Percentiles rank a stretch among this genome's conserved stretches.
Evolutionary conservation across 352 stramenopile genomes (phyloP).

Genomic region (Pythium angustatum): DNA sequence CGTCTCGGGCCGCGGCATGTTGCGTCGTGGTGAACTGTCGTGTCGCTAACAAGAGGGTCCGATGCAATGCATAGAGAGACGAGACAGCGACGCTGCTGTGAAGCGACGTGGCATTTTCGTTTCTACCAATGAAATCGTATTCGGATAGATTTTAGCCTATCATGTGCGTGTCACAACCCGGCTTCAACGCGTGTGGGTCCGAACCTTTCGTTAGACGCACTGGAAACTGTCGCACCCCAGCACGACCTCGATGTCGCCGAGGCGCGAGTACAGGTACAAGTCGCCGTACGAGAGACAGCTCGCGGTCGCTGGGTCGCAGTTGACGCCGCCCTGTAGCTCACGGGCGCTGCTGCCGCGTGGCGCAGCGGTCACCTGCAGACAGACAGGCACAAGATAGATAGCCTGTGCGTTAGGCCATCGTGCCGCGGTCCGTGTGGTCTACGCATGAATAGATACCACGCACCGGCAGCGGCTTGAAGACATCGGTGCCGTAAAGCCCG

Average conservation of each 20-base stretch:
- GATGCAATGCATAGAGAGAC: too few species aligned
- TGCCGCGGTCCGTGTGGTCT: too few species aligned
- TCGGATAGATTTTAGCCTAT: too few species aligned
- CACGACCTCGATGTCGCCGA: conserved; percentile 69
- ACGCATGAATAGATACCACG: not conserved
- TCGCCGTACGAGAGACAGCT: conserved; percentile 70
- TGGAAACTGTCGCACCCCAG: conserved; percentile 69
- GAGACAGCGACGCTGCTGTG: too few species aligned
- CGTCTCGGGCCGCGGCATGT: too few species aligned
- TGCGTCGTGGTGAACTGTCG: too few species aligned
- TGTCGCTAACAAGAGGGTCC: too few species aligned
- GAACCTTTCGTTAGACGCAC: conserved; percentile 42
- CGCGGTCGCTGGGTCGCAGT: conserved; percentile 47
- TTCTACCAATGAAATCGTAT: conserved; percentile 6
- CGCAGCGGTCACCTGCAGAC: conserved; percentile 2
- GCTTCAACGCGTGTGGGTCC: not conserved
- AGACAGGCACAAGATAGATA: not conserved
- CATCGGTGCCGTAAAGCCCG: conserved; percentile 57
- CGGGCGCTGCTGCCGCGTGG: conserved; percentile 19
- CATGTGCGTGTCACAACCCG: too few species aligned
- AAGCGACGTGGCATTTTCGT: conserved; percentile 3
- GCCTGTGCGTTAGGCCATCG: too few species aligned
- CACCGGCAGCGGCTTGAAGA: conserved; percentile 39
- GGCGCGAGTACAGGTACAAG: conserved; percentile 57
- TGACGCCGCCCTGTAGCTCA: conserved; percentile 66